These are phyloP conservation scores for Pseudogymnoascus sp. DNA, from an alignment of 2,329 filamentous ascomycete species.

Conservation along the genomic window DNA sequence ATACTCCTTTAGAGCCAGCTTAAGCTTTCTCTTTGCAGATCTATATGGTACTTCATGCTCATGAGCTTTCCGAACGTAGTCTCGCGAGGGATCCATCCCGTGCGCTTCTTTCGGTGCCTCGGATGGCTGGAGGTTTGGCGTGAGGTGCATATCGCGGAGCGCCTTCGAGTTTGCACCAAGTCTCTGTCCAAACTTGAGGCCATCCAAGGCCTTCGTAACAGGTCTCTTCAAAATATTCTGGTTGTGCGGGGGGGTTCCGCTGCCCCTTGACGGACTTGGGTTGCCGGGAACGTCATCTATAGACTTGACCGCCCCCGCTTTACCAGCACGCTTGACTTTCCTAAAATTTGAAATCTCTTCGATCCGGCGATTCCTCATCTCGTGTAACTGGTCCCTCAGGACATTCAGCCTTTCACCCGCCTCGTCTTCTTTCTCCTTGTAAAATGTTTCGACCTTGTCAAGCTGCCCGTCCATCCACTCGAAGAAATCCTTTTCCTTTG, in stretches of 20 bases:
- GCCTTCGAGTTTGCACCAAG: constrained; percentile 55
- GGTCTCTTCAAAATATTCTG: constrained; percentile 14
- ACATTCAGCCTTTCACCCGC: constrained; percentile 63
- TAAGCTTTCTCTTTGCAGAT: constrained; percentile 83
- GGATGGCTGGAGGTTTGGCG: constrained; percentile 32
- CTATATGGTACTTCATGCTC: constrained; percentile 69
- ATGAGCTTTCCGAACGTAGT: constrained; percentile 41
- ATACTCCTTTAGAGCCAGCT: constrained; percentile 83
- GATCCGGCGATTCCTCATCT: constrained; percentile 79
- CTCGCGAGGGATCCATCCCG: constrained; percentile 31
- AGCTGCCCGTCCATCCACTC: constrained; percentile 75
- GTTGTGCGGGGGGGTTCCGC: constrained; percentile 15
- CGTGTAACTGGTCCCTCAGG: constrained; percentile 77
- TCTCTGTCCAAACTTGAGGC: constrained; percentile 14
- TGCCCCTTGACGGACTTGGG: neutral
- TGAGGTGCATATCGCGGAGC: constrained; percentile 42
- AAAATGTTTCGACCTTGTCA: constrained; percentile 87
- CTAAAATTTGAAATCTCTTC: constrained; percentile 48
- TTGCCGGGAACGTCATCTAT: neutral
- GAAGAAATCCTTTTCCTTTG: constrained; percentile 78
- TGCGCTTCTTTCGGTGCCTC: constrained; percentile 28
- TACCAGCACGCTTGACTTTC: constrained; percentile 16
- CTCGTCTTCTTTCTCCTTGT: constrained; percentile 79
- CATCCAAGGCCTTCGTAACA: constrained; percentile 22
- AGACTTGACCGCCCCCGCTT: neutral